These are phyloP conservation scores for Thuja plicata DNA, from an alignment of 83 land plant species.

Conservation along the genomic window DNA sequence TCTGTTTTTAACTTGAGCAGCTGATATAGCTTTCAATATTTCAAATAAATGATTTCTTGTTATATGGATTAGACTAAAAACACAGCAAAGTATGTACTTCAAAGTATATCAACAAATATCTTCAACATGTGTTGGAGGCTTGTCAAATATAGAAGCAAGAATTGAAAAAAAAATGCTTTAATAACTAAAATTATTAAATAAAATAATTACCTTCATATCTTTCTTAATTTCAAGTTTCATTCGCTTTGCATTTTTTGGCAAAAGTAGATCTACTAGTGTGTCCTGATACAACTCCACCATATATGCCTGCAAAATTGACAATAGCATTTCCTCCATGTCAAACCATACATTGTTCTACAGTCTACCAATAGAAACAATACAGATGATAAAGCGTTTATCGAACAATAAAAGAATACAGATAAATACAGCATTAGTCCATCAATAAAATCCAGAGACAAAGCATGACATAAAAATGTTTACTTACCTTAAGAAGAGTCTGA, in stretches of 20 bases:
- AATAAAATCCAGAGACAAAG: not conserved
- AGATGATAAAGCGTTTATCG: not conserved
- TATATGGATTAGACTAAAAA: not conserved
- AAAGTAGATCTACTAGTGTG: conserved; percentile 80
- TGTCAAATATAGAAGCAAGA: not conserved
- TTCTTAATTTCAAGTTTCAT: conserved; percentile 89
- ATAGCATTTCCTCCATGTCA: not conserved
- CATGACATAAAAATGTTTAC: not conserved
- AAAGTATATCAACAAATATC: not conserved
- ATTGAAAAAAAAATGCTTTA: not conserved
- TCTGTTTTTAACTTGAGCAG: not conserved
- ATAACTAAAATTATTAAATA: not conserved
- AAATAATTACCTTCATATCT: conserved; percentile 74
- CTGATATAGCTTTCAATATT: not conserved
- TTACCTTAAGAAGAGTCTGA: not conserved
- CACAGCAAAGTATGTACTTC: not conserved
- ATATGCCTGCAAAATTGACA: conserved; percentile 57
- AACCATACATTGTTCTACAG: not conserved
- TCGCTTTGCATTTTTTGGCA: conserved; percentile 79
- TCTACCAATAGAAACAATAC: not conserved
- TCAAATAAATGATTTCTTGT: not conserved
- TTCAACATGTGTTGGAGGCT: not conserved
- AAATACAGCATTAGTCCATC: not conserved
- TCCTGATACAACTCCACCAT: conserved; percentile 99
- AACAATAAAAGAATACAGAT: not conserved